Evolutionary conservation across 192 early-diverging fungal species (phyloP), one percentile per base, ranked within the genome.

Genomic region (Piromyces finnis): DNA sequence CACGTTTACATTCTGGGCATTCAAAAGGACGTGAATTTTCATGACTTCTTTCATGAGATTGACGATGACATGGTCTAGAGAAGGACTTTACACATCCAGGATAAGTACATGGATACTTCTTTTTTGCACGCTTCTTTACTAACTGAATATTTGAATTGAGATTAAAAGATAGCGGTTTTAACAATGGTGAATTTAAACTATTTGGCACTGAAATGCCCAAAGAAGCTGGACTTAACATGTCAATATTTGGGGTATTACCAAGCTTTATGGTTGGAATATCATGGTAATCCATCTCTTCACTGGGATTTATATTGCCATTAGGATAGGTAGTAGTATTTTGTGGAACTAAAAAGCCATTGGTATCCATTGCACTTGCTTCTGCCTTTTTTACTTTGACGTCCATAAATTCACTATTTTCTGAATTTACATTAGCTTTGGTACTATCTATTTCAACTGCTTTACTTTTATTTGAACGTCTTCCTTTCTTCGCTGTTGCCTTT

Each of bases 21-120:
- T 78, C 79, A 78, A 77, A 80, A 26, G 79, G 79, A 29, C 79
- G 79, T 13, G 79, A 29, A 78, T 80, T 39, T n/a, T 80, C 68
- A 78, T 80, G 79, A 30, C 41, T 78, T 41, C 79, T 41, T 30
- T 41, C 79, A n/a, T 80, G 79, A 11, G 79, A 35, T 37, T 78
- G 30, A 37, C 30, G 78, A 37, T 78, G 30, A 37, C 30, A 78
- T 26, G 78, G 35, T 26, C 78, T 22, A n/a, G 78, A 78, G 11
- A 78, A 78, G n/a, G 30, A 30, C 22, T 78, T 78, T 2, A 22
- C n/a, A 37, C 78, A 78, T 9, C 30, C 35, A 11, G 78, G 78
- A 37, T 37, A 78, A 11, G 78, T 37, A n/a, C 35, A 37, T 37
- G 78, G 78, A 68, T 68, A 68, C 51, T 68, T 68, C 26, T 68